These are phyloP conservation scores for Phaeosphaeriaceae sp. DNA, from an alignment of 2,329 filamentous ascomycete species.

Conservation along the genomic window DNA sequence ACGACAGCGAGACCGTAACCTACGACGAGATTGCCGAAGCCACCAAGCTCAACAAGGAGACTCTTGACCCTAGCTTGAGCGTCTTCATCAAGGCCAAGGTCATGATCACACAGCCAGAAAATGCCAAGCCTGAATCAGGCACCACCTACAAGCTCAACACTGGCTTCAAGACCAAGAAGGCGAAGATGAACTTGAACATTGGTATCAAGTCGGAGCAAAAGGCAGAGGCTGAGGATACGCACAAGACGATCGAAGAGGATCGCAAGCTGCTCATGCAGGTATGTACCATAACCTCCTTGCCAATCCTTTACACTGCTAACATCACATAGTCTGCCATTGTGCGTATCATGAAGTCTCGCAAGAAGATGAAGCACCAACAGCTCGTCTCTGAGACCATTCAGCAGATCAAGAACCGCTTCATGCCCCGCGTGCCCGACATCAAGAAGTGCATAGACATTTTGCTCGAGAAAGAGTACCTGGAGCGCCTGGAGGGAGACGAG, in stretches of 20 bases:
- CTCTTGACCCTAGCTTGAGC: slow-evolving; percentile 82
- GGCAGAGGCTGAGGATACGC: slow-evolving; percentile 94
- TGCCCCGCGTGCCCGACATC: slow-evolving; percentile 92
- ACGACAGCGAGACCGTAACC: slow-evolving; percentile 82
- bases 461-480: slow-evolving; percentile 97
- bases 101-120: slow-evolving; percentile 72
- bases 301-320: slow-evolving; percentile 36
- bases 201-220: slow-evolving; percentile 95
- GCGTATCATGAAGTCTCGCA: slow-evolving; percentile 98
- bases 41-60: slow-evolving; percentile 80
- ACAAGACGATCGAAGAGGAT: slow-evolving; percentile 99
- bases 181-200: slow-evolving; percentile 95
- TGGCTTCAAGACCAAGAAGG: slow-evolving; percentile 98
- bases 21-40: slow-evolving; percentile 88
- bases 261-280: slow-evolving; percentile 96
- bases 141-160: slow-evolving; percentile 87
- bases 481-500: slow-evolving; percentile 92
- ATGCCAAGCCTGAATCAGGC: slow-evolving; percentile 77
- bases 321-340: slow-evolving; percentile 86
- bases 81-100: slow-evolving; percentile 96
- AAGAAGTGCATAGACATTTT: slow-evolving; percentile 99
- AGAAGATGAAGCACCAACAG: slow-evolving; percentile 97
- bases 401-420: slow-evolving; percentile 91
- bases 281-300: slow-evolving; percentile 49
- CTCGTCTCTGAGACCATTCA: slow-evolving; percentile 94